Evolutionary conservation across 2,329 filamentous ascomycete genomes (phyloP).

Genomic region (Penicillium sp.): DNA sequence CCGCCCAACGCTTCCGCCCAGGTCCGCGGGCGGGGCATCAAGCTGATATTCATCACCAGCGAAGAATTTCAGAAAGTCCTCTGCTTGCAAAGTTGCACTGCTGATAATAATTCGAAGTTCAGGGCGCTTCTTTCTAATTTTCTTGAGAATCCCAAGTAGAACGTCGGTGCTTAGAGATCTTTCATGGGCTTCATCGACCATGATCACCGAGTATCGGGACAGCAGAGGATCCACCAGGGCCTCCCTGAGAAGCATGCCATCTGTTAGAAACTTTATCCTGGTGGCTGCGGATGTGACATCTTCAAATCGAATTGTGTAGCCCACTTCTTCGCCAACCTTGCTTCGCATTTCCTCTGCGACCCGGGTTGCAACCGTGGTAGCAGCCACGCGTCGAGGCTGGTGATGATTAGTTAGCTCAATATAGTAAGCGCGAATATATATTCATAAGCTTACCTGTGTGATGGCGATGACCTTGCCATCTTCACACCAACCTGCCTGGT

Average conservation of each 20-base stretch:
- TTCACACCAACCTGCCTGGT: conserved; percentile 82
- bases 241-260: conserved; percentile 86
- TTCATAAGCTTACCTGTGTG: conserved; percentile 70
- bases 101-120: conserved; percentile 87
- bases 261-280: conserved; percentile 90
- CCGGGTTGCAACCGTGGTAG: conserved; percentile 80
- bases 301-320: conserved; percentile 89
- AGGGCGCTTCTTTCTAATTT: conserved; percentile 74
- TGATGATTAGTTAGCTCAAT: conserved; percentile 1
- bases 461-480: conserved; percentile 80
- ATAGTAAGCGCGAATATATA: background rate
- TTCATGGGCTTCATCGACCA: conserved; percentile 97
- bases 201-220: conserved; percentile 88
- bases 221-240: conserved; percentile 89
- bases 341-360: conserved; percentile 88
- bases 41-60: conserved; percentile 44
- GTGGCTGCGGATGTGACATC: conserved; percentile 84
- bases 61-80: conserved; percentile 82
- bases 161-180: conserved; percentile 90
- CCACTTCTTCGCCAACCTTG: conserved; percentile 83
- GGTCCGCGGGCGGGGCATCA: conserved; percentile 32
- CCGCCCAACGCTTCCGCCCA: conserved; percentile 50
- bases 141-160: conserved; percentile 83
- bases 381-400: conserved; percentile 84
- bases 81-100: conserved; percentile 88